Conservation (phyloP, 805 yeast genomes). For the Yamadazyma endophytica region DNA sequence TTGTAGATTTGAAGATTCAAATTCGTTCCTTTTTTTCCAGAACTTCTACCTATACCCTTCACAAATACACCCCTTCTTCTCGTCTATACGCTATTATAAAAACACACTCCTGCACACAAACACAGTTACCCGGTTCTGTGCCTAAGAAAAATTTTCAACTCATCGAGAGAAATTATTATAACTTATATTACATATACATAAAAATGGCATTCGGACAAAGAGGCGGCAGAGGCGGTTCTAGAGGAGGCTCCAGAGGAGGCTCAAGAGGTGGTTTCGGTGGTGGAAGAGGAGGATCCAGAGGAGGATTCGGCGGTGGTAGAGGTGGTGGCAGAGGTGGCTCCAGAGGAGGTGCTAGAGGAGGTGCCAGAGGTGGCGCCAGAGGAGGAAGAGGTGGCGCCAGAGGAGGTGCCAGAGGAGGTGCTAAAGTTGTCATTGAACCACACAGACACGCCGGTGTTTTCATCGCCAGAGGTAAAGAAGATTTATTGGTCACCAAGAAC, state of each 20-base stretch:
- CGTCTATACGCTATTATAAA: no score
- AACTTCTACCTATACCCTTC: no score
- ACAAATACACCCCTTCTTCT: no score
- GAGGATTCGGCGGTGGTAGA: slow-evolving; percentile 32
- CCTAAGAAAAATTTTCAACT: slow-evolving; percentile 5
- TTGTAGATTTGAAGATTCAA: no score
- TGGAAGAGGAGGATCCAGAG: slow-evolving; percentile 57
- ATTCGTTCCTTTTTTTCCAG: no score
- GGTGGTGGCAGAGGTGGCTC: slow-evolving; percentile 29
- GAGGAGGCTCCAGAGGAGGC: slow-evolving; percentile 42
- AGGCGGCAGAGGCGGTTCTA: slow-evolving; percentile 52
- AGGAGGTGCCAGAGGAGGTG: slow-evolving; percentile 87
- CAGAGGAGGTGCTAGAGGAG: slow-evolving; percentile 34
- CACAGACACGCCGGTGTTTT: slow-evolving; percentile 98
- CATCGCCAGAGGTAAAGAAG: slow-evolving; percentile 99
- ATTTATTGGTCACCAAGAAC: slow-evolving; percentile 94
- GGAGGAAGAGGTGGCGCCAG: slow-evolving; percentile 65
- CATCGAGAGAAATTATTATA: slow-evolving; percentile 3
- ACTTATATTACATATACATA: slow-evolving; percentile 1
- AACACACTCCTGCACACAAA: no score
- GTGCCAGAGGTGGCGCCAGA: slow-evolving; percentile 49
- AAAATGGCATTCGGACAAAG: slow-evolving; percentile 75
- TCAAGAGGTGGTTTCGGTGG: slow-evolving; percentile 49
- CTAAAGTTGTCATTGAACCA: slow-evolving; percentile 96
- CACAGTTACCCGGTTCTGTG: slow-evolving; percentile 7